Conservation (phyloP, 257 asterid genomes). For the Solanum boliviense region DNA sequence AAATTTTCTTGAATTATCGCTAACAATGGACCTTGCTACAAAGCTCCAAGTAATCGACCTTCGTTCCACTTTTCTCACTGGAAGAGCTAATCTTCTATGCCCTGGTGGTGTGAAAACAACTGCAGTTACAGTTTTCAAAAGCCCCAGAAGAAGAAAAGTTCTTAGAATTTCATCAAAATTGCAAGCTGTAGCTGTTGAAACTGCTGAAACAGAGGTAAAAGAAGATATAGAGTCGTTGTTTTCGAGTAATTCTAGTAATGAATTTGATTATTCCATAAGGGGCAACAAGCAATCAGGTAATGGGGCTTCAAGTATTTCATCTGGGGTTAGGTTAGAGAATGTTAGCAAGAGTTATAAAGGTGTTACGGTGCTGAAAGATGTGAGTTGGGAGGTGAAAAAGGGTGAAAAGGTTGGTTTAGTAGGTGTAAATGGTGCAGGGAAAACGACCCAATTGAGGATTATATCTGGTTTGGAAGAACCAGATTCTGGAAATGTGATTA, state of each 20-base stretch:
- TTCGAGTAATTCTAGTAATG: constrained; percentile 21
- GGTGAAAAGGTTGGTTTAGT: constrained; percentile 93
- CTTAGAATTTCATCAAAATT: constrained; percentile 30
- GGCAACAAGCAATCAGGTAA: constrained; percentile 24
- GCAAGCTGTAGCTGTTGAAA: constrained; percentile 53
- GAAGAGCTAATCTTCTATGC: constrained; percentile 23
- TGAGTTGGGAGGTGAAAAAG: constrained; percentile 91
- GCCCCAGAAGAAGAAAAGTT: constrained; percentile 15
- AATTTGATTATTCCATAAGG: constrained; percentile 28
- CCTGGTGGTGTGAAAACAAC: constrained; percentile 14
- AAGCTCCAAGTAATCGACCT: constrained; percentile 25
- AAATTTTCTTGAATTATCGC: neutral
- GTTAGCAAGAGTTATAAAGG: constrained; percentile 79
- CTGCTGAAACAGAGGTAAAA: constrained; percentile 45
- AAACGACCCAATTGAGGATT: constrained; percentile 89
- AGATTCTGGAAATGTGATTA: constrained; percentile 81
- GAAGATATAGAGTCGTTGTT: constrained; percentile 71
- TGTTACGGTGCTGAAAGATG: constrained; percentile 65
- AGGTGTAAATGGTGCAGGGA: constrained; percentile 98
- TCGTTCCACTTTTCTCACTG: constrained; percentile 49
- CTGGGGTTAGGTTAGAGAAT: constrained; percentile 81
- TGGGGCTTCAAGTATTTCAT: constrained; percentile 80
- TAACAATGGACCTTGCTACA: constrained; percentile 44
- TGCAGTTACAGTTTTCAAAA: constrained; percentile 6
- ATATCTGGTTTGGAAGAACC: constrained; percentile 85